Evolutionary conservation across 768 basidiomycete genomes (phyloP), one percentile per base, ranked within the genome.

Genomic region (Mycena olivaceomarginata): DNA sequence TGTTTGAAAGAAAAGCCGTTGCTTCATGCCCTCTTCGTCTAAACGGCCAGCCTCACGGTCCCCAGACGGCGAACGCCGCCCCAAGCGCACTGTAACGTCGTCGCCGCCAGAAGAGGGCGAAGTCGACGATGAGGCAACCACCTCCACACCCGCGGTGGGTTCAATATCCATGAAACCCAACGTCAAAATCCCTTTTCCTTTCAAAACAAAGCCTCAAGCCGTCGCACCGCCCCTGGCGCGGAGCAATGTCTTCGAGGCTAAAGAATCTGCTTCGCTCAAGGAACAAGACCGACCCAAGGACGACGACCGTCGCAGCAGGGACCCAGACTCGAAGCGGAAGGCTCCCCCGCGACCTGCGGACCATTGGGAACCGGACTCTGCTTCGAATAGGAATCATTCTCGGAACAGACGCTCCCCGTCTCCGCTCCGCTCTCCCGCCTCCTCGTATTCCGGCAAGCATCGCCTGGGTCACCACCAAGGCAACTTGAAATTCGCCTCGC

Each of bases 51-150:
- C 93, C 40, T 92, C 92, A 48, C 83, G 85, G 64, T 91, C 93
- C 16, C 89, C 91, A 62, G 85, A 86, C 2, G 85, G 87, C 74
- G 84, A 85, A 51, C 88, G 93, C 67, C 88, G 91, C 12, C 48
- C 84, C 7, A 95, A 96, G 82, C 89, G 94, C 59, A 86, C 83
- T 22, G 87, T 88, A 11, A 89, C 93, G 3, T 93, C 93, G 12
- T 92, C 94, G 1, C 75, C 78, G 20, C 95, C 95, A 66, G 95
- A 96, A 84, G 95, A 96, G 82, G 95, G 95, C 75, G 95, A 96
- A 80, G 86, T 96, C 65, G 94, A 95, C 85, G 95, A 96, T 83
- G 86, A 84, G 31, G 65, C 64, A n/a, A 22, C 72, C 62, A 57
- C 85, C 51, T 80, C 83, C 0, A 87, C 89, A 79, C 84, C 88